Evolutionary conservation across 768 basidiomycete species (phyloP), one percentile per base, ranked within the genome.

Genomic region (Collybia sordida): DNA sequence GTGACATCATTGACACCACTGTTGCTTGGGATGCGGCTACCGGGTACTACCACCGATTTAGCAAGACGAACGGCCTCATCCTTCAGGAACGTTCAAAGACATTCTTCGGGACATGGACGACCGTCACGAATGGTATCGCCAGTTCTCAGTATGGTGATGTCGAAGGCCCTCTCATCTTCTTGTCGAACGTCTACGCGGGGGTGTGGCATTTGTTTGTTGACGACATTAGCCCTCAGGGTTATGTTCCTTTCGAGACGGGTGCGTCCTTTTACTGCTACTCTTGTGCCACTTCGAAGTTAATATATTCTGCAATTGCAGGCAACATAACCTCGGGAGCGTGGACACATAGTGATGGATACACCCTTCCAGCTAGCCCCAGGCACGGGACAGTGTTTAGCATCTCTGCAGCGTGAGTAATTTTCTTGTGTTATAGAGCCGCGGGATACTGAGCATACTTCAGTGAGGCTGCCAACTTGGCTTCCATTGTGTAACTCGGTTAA

Each of bases 371-470:
- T 4, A 49, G 55, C 40, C 58, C 55, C 21, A 43, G 58, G 17
- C 55, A 56, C 40, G 58, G 58, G 3, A 59, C 58, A n/a, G 58
- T 59, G 2, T 56, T 59, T 24, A 39, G 49, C 25, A 41, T 59
- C 24, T 51, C 52, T 27, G 55, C 55, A n/a, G 46, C 45, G 58
- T 54, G 34, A 24, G 58, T 52, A 3, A 15, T 22, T 25, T 6
- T 25, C 9, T 6, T 28, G 17, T n/a, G 4, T 17, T 4, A 5
- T 38, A 31, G 9, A 12, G 14, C 31, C n/a, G n/a, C n/a, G n/a
- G n/a, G n/a, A n/a, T n/a, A n/a, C n/a, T n/a, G n/a, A n/a, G n/a
- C 31, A 7, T 12, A 31, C 14, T 14, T 31, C 46, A 57, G 52
- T 7, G 52, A 57, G 37, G 55, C 55, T 17, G 55, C 55, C 14